phyloP scores from a whole-genome alignment of 2,329 filamentous ascomycete genomes.

The Colletotrichum theobromicola region DNA sequence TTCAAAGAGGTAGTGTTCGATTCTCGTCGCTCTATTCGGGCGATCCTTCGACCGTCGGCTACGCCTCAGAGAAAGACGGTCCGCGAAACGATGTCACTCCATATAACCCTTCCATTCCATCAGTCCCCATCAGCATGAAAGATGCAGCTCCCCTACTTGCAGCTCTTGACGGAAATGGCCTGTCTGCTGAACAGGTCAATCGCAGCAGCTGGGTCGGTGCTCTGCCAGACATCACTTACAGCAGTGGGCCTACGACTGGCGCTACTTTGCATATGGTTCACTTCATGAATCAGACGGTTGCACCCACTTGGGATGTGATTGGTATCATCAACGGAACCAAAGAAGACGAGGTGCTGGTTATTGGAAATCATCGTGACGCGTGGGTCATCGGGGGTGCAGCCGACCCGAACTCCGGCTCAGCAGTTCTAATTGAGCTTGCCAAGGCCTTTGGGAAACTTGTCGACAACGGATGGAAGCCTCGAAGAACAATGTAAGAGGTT shows the following conservation, averaged over 20 bases:
- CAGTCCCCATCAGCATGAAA: slow-evolving; percentile 8
- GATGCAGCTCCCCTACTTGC: background rate
- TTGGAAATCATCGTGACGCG: slow-evolving; percentile 59
- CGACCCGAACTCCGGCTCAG: slow-evolving; percentile 56
- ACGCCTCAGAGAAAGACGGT: slow-evolving; percentile 6
- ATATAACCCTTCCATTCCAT: slow-evolving; percentile 3
- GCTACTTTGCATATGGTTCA: slow-evolving; percentile 9
- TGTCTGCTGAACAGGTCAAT: slow-evolving; percentile 1
- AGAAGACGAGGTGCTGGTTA: slow-evolving; percentile 46
- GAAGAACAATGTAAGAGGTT: slow-evolving; percentile 45
- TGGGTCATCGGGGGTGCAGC: slow-evolving; percentile 59
- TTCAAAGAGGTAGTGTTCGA: slow-evolving; percentile 12
- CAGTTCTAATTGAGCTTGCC: slow-evolving; percentile 53
- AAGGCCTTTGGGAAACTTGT: slow-evolving; percentile 53
- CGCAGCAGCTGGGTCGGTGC: slow-evolving; percentile 6
- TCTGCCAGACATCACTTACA: slow-evolving; percentile 9
- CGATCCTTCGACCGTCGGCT: background rate
- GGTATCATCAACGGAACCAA: slow-evolving; percentile 45
- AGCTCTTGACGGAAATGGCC: background rate
- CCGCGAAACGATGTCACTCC: slow-evolving; percentile 4
- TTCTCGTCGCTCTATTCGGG: slow-evolving; percentile 8
- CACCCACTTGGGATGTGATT: slow-evolving; percentile 36
- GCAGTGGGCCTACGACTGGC: background rate
- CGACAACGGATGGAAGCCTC: slow-evolving; percentile 55
- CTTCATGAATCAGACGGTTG: slow-evolving; percentile 7